Evolutionary conservation across 805 yeast genomes (phyloP), one percentile per base, ranked within the genome.

Genomic region (Starmerella tilneyi): DNA sequence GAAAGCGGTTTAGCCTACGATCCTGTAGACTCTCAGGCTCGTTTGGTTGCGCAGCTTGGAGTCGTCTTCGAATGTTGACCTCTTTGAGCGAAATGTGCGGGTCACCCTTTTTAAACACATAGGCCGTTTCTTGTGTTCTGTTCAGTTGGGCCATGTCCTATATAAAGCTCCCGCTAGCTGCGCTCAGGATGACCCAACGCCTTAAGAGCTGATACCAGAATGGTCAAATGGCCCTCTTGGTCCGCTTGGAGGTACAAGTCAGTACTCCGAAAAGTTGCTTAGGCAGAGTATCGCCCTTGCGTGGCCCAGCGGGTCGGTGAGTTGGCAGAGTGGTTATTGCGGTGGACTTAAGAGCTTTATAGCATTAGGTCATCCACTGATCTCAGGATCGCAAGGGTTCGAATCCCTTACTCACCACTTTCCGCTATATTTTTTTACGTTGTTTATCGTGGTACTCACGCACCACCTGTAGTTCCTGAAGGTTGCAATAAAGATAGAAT

Each of bases 311-410:
- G 22, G 40, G 21, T 36, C 16, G 40, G 40, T 47, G 57, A 47
- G 52, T 55, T 55, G 56, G 56, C 56, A 45, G 55, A 53, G 57
- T 50, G 56, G 55, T 52, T 53, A 55, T 51, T 47, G 57, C 58
- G 56, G 55, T 47, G 53, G 58, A 55, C 55, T 55, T 55, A 53
- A 53, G 56, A 9, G 26, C 46, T 31, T 29, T n/a, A 5, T 12
- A 19, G 31, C 30, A 20, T 37, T 30, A 36, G 38, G 50, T 16
- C 22, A 54, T 54, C 57, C 54, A 51, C 56, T 54, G 57, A 52
- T 54, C 57, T 40, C 33, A 38, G 44, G 57, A 54, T 52, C 57
- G 57, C 57, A 49, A 53, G 57, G 54, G 57, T 54, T 54, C 57
- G 57, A 54, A 54, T 52, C 57, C 54, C 57, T 53, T 49, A 54